Evolutionary conservation across 2,329 filamentous ascomycete species (phyloP).

Genomic region (Alternaria viburni): DNA sequence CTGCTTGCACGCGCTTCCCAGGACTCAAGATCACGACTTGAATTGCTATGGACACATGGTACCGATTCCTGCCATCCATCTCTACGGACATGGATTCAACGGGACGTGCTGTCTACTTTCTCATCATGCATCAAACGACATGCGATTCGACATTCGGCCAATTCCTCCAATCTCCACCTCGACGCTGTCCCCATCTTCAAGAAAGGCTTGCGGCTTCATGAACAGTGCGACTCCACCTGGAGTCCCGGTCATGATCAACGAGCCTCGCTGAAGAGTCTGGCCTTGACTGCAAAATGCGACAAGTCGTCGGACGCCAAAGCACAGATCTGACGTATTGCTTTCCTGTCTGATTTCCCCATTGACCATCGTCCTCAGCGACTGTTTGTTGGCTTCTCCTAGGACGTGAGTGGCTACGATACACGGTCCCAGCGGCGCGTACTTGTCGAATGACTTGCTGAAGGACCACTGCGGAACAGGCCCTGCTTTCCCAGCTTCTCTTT

Average conservation of each 20-base stretch:
- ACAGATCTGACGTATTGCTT: not conserved
- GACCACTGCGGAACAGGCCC: not conserved
- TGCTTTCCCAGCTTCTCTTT: conserved; percentile 7
- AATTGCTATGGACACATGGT: too few relatives aligned
- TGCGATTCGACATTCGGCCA: not conserved
- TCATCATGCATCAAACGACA: too few relatives aligned
- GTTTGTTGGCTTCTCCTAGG: not conserved
- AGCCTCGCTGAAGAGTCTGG: conserved; percentile 46
- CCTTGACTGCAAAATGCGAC: conserved; percentile 21
- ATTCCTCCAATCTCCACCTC: conserved; percentile 26
- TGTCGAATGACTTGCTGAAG: conserved; percentile 56
- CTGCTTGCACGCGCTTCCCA: too few relatives aligned
- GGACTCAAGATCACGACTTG: too few relatives aligned
- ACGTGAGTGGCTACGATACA: not conserved
- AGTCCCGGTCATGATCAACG: conserved; percentile 55
- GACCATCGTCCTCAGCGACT: not conserved
- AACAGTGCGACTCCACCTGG: conserved; percentile 52
- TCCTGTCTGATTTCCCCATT: not conserved
- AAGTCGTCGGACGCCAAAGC: not conserved
- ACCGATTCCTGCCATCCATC: too few relatives aligned
- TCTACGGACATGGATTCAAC: too few relatives aligned
- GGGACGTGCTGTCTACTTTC: too few relatives aligned
- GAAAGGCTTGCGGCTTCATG: conserved; percentile 47
- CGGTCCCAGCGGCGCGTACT: conserved; percentile 57
- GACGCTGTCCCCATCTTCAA: conserved; percentile 48